Conservation (phyloP, 352 stramenopile genomes). For the Globisporangium lucens region DNA sequence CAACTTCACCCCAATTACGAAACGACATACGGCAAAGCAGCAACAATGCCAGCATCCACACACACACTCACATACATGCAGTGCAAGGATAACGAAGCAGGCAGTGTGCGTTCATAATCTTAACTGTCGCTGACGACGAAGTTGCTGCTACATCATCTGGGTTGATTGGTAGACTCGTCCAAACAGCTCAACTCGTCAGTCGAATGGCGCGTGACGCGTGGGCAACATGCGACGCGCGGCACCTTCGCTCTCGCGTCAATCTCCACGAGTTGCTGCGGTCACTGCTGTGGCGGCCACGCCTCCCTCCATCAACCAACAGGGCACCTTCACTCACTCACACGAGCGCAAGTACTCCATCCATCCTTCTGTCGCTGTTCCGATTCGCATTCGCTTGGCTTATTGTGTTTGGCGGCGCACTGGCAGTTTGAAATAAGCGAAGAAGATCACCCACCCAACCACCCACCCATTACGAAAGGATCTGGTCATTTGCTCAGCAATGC, state of each 20-base stretch:
- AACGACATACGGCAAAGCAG: neutral
- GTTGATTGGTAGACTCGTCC: neutral
- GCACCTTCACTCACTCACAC: constrained; percentile 5
- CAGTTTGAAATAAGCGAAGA: neutral
- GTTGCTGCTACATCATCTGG: neutral
- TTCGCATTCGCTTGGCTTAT: too few relatives aligned
- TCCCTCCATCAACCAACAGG: neutral
- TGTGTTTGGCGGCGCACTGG: neutral
- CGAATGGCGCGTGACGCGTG: neutral
- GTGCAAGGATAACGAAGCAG: too few relatives aligned
- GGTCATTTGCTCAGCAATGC: constrained; percentile 27
- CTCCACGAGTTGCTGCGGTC: neutral
- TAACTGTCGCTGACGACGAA: too few relatives aligned
- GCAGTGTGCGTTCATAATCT: too few relatives aligned
- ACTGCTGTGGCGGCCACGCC: too few relatives aligned
- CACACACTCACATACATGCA: neutral
- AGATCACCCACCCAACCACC: neutral
- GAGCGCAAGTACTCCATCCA: neutral
- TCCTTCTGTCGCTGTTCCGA: neutral
- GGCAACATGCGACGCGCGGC: neutral
- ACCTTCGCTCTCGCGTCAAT: neutral
- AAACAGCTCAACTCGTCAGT: neutral
- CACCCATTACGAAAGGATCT: neutral
- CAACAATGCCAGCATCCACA: neutral
- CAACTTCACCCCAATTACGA: neutral